Evolutionary conservation across 352 stramenopile genomes (phyloP).

Genomic region (Bremia lactucae): DNA sequence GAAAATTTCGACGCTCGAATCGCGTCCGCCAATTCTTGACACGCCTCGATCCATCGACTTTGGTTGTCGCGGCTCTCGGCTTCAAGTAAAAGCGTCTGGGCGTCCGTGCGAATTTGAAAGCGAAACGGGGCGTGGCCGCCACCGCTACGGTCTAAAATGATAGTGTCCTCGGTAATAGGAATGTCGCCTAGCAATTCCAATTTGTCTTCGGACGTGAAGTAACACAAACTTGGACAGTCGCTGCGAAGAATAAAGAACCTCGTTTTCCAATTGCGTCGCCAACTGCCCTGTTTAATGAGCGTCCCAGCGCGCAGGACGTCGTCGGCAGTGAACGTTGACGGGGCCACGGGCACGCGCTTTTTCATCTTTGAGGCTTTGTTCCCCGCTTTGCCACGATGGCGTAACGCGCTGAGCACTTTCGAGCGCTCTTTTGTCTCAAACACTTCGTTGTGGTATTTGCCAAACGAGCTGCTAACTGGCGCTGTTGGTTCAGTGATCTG

Average conservation of each 20-base stretch:
- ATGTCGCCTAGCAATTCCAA: conserved; percentile 67
- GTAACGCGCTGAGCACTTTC: conserved; percentile 64
- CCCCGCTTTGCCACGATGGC: conserved; percentile 41
- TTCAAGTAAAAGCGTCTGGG: conserved; percentile 49
- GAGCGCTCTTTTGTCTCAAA: conserved; percentile 74
- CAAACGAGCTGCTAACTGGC: conserved; percentile 40
- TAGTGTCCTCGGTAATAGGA: conserved; percentile 55
- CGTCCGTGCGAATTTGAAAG: conserved; percentile 55
- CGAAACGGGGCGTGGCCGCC: conserved; percentile 45
- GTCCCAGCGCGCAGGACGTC: conserved; percentile 49
- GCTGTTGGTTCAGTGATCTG: conserved; percentile 6
- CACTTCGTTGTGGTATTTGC: conserved; percentile 63
- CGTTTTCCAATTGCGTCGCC: conserved; percentile 81
- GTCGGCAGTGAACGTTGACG: conserved; percentile 58
- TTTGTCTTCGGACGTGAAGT: conserved; percentile 79
- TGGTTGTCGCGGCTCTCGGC: conserved; percentile 55
- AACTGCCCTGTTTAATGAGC: conserved; percentile 72
- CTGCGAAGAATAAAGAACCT: conserved; percentile 73
- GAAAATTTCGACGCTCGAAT: conserved; percentile 57
- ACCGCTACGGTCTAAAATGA: conserved; percentile 58
- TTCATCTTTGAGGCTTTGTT: conserved; percentile 11
- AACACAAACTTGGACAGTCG: conserved; percentile 64
- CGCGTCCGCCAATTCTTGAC: conserved; percentile 50
- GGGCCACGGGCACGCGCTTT: conserved; percentile 10
- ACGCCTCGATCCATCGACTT: conserved; percentile 58